Conservation (phyloP, 1,139 yeast genomes). For the Sugiyamaella pinicola region DNA sequence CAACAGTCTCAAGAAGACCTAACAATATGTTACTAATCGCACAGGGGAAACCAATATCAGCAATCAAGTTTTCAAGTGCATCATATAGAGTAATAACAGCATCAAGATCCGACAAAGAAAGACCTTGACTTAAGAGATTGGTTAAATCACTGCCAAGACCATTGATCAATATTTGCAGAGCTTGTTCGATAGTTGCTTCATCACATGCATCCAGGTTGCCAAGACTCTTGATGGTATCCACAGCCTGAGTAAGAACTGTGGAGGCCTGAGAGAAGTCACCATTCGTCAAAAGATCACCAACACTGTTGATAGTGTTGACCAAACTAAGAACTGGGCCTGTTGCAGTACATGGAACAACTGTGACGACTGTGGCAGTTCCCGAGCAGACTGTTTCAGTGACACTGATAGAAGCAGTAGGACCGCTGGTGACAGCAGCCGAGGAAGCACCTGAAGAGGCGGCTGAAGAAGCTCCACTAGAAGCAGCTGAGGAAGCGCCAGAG, state of each 20-base stretch:
- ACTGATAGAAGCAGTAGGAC: slow-evolving; percentile 10
- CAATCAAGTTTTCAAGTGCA: slow-evolving; percentile 6
- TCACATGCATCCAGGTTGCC: slow-evolving; percentile 12
- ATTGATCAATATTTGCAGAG: slow-evolving; percentile 5
- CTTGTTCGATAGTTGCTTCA: slow-evolving; percentile 8
- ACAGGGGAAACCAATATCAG: slow-evolving; percentile 16
- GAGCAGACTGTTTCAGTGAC: slow-evolving; percentile 12
- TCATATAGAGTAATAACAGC: slow-evolving; percentile 14
- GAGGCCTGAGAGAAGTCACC: slow-evolving; percentile 13
- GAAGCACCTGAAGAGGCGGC: background rate
- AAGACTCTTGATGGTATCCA: slow-evolving; percentile 6
- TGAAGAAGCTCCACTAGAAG: background rate
- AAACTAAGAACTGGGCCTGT: slow-evolving; percentile 9
- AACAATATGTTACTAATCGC: background rate
- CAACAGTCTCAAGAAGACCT: slow-evolving; percentile 8
- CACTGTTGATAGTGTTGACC: slow-evolving; percentile 13
- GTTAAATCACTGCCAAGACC: slow-evolving; percentile 7
- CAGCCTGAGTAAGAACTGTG: slow-evolving; percentile 7
- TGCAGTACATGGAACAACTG: slow-evolving; percentile 15
- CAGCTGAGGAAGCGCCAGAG: background rate
- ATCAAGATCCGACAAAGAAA: slow-evolving; percentile 7
- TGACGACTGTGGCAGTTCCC: slow-evolving; percentile 10
- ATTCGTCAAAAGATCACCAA: slow-evolving; percentile 11
- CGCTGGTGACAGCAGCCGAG: background rate
- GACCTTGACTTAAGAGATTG: background rate